A percentile compares a stretch with the other conserved stretches of the same genome.
phyloP scores from a whole-genome alignment of 2,329 filamentous ascomycete species.

The Ceratocystis ficicola region DNA sequence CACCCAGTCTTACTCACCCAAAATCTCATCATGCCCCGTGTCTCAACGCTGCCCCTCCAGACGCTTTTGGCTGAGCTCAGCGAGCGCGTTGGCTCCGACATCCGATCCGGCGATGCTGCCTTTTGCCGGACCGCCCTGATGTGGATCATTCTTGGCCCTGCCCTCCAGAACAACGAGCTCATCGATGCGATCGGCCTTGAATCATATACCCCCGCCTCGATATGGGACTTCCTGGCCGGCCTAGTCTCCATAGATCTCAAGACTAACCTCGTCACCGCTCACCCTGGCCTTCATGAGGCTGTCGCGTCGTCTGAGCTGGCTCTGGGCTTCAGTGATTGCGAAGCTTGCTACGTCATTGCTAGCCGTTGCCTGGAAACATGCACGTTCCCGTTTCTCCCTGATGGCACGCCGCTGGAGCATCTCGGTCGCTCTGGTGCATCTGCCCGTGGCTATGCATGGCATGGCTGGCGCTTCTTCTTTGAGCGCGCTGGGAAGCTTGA shows the following conservation, averaged over 20 bases:
- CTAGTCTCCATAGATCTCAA: slow-evolving; percentile 12
- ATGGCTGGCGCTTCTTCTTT: slow-evolving; percentile 20
- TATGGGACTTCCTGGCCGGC: slow-evolving; percentile 8
- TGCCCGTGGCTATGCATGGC: slow-evolving; percentile 17
- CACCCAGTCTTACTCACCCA: background rate
- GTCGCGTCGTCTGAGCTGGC: slow-evolving; percentile 12
- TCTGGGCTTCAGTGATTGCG: slow-evolving; percentile 19
- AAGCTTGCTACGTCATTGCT: slow-evolving; percentile 21
- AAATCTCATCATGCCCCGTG: background rate
- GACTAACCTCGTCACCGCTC: slow-evolving; percentile 2
- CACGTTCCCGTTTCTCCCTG: slow-evolving; percentile 20
- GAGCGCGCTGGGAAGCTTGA: slow-evolving; percentile 20
- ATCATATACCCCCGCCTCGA: slow-evolving; percentile 5
- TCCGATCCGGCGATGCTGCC: slow-evolving; percentile 19
- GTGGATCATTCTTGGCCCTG: slow-evolving; percentile 18
- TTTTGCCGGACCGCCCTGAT: slow-evolving; percentile 21
- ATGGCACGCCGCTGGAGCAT: slow-evolving; percentile 20
- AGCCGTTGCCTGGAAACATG: slow-evolving; percentile 21
- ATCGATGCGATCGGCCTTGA: slow-evolving; percentile 19
- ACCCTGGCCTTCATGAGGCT: slow-evolving; percentile 19
- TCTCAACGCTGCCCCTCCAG: slow-evolving; percentile 1
- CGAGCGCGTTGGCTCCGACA: slow-evolving; percentile 18
- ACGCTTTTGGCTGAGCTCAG: slow-evolving; percentile 8
- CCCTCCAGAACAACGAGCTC: slow-evolving; percentile 11
- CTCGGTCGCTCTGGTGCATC: slow-evolving; percentile 13